Base-by-base conservation (phyloP, 768 basidiomycete genomes). In the Pulveroboletus sp. region DNA sequence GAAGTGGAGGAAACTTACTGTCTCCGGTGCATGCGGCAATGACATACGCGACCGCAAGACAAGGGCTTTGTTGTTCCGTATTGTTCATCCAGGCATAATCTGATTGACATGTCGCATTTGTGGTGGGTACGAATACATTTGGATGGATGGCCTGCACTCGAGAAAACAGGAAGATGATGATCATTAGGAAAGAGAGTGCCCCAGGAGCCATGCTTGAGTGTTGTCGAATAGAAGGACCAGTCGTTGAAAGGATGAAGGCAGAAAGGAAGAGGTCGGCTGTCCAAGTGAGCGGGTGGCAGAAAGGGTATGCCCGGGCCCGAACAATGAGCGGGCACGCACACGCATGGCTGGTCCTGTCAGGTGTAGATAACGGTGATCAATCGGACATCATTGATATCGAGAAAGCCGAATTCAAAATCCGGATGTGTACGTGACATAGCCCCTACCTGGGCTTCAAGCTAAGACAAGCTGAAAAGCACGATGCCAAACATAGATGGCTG, bases 41-140 rank as follows among this genome's bases (percentile, higher is more conserved):
- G 42, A 68, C 65, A 35, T 63, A 68, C 2, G 65, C 64, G 8
- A 63, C 67, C 5, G 45, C 35, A 24, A 67, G 47, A 49, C 67
- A 68, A 3, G 67, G 55, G 22, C 20, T 43, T 14, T 35, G 1
- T 27, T 36, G 30, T 19, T 61, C 53, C 1, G 35, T 40, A 16
- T 54, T 61, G 34, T 64, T 31, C 65, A 67, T 67, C 65, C 65
- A 67, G 11, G 30, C 26, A 49, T 64, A 62, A 2, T 44, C 48
- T 11, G 44, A 0, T 20, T 32, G 43, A 43, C 65, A 67, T 0
- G 43, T 45, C 16, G 55, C 65, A 46, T 40, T 39, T 1, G 66
- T 52, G 12, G 24, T 11, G 10, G 54, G 31, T 16, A 5, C 3
- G 3, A 62, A 57, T 9, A 50, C 13, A 16, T 53, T 38, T 22